These are phyloP conservation scores for Psilocybe cubensis DNA, from an alignment of 768 basidiomycete species.

Conservation along the genomic window DNA sequence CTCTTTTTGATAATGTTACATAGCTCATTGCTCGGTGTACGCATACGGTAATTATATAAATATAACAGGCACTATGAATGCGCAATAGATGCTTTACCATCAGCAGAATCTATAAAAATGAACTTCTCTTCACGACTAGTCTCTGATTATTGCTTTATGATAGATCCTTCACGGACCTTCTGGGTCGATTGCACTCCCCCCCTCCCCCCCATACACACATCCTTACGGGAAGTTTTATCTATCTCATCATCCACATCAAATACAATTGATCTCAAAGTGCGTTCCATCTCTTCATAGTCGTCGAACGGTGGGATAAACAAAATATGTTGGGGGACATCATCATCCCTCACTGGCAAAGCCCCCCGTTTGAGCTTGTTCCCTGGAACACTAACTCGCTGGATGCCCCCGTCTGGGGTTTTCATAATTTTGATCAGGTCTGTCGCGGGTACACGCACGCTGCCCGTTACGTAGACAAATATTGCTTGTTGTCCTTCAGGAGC, in stretches of 20 bases:
- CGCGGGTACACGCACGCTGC: neutral
- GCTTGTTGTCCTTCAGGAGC: neutral
- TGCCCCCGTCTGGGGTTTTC: neutral
- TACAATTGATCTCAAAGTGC: conserved; percentile 9
- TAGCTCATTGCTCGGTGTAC: no score
- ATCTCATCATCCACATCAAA: no score
- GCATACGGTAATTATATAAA: neutral
- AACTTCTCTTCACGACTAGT: no score
- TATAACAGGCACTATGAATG: neutral
- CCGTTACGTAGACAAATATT: neutral
- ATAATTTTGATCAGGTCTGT: neutral
- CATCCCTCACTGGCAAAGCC: no score
- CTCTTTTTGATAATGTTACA: no score
- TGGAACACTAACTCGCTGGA: no score
- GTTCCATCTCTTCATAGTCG: conserved; percentile 10
- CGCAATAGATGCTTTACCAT: neutral
- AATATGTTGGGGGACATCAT: neutral
- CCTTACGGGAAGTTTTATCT: no score
- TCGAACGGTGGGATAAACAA: neutral
- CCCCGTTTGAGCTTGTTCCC: neutral
- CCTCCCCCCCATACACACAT: no score
- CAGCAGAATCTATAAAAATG: neutral
- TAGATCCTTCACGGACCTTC: no score
- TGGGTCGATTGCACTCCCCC: no score
- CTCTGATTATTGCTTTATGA: no score